Evolutionary conservation across 1,284 basidiomycete species (phyloP).

Genomic region (Tilletiaria anomala): DNA sequence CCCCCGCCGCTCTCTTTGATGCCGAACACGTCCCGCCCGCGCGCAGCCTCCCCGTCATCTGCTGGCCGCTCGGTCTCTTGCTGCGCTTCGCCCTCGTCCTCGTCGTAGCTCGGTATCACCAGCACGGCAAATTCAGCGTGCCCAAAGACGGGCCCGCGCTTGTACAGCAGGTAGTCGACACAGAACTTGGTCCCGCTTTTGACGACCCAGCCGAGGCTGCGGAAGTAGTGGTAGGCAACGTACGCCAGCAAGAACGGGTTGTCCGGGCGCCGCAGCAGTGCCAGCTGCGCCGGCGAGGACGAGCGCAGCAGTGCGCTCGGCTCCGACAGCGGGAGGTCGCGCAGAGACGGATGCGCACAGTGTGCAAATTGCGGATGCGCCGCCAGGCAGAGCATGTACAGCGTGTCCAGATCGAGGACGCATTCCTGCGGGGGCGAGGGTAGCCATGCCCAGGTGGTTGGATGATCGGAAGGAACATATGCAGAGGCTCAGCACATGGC

Average conservation of each 20-base stretch:
- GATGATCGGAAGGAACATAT: too few species aligned
- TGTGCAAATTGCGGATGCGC: too few species aligned
- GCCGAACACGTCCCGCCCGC: too few species aligned
- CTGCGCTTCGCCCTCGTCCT: constrained; percentile 53
- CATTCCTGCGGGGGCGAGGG: too few species aligned
- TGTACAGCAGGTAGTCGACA: constrained; percentile 85
- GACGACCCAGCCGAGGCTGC: constrained; percentile 94
- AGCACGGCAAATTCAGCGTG: constrained; percentile 94
- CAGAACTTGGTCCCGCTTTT: constrained; percentile 95
- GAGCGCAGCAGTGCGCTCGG: neutral
- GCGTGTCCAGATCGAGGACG: too few species aligned
- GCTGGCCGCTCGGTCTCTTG: neutral
- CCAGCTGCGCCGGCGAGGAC: too few species aligned
- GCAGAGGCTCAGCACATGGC: neutral
- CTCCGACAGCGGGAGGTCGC: neutral
- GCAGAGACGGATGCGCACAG: neutral
- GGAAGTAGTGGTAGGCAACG: constrained; percentile 82
- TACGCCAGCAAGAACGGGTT: constrained; percentile 88
- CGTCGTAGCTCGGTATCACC: constrained; percentile 74
- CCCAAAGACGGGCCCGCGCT: constrained; percentile 80
- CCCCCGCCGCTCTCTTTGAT: too few species aligned
- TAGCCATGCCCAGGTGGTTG: too few species aligned
- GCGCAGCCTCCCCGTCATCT: constrained; percentile 43
- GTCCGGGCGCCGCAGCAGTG: constrained; percentile 50
- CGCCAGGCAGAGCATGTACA: too few species aligned